phyloP scores from a whole-genome alignment of 2,329 filamentous ascomycete genomes.

The Eurotiales sp. region DNA sequence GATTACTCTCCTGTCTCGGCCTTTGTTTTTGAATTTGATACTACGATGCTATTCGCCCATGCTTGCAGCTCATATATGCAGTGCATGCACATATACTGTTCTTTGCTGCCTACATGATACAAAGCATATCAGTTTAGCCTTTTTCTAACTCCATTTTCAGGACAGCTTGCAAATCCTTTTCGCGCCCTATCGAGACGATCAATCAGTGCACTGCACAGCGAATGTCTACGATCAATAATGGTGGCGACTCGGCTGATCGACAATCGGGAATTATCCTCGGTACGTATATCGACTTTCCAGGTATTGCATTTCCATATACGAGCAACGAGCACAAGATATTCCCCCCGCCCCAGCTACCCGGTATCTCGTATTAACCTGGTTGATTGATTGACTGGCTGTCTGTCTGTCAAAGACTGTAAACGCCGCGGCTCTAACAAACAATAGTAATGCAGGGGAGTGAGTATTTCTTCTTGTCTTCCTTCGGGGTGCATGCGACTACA shows the following conservation, averaged over 20 bases:
- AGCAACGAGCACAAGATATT: too few species aligned
- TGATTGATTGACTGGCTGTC: not conserved
- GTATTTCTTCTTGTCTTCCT: not conserved
- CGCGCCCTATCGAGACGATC: not conserved
- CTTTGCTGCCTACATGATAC: not conserved
- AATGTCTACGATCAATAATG: too few species aligned
- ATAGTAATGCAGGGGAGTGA: constrained; percentile 4
- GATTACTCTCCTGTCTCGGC: not conserved
- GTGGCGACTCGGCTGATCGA: constrained; percentile 1
- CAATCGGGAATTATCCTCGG: not conserved
- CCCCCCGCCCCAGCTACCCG: too few species aligned
- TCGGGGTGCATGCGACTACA: constrained; percentile 1
- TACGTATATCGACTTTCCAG: not conserved
- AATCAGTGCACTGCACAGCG: not conserved
- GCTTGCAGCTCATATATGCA: not conserved
- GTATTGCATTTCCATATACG: too few species aligned
- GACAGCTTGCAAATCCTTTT: not conserved
- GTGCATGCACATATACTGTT: not conserved
- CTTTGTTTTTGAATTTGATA: too few species aligned
- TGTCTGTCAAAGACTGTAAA: not conserved
- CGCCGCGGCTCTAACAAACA: constrained; percentile 6
- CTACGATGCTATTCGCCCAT: not conserved
- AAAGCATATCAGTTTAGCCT: not conserved
- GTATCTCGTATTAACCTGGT: not conserved
- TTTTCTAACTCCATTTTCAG: not conserved